Base-by-base conservation (phyloP, 2,329 filamentous ascomycete genomes). In the Eutypa lata region DNA sequence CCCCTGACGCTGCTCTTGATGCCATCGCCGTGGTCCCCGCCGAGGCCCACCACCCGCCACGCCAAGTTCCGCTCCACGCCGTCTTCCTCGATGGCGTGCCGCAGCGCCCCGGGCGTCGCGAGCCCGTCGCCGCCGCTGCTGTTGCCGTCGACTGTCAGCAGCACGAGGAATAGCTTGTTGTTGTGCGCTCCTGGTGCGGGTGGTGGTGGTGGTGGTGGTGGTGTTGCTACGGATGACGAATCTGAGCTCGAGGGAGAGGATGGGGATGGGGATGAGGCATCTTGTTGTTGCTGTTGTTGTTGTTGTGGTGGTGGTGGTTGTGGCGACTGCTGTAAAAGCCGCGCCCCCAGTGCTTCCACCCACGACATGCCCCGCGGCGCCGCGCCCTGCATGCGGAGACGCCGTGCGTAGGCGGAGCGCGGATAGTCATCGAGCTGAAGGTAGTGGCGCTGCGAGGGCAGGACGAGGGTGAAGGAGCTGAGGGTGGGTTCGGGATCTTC, bases 71-170 rank as follows among this genome's bases (percentile, higher is more conserved):
- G 72, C 26, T 66, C 65, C 5, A 48, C 48, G n/a, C 73, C 75
- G 62, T 82, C 78, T 11, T 68, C 67, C 4, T 61, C 62, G 47
- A 82, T 70, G 37, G 73, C 69, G 26, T 56, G 59, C 43, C 64
- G 68, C 38, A 81, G 60, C 19, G 61, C 65, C 1, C 60, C 59
- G 1, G 66, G 50, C 57, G 56, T 43, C 49, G 51, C 35, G 24
- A 3, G 50, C 50, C 54, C 53, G 7, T 43, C 47, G 47, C 67
- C 53, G 14, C 61, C 33, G 31, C 48, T 55, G 31, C 48, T 55
- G 19, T n/a, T 35, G 7, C 37, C 48, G 28, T 38, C 31, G 3
- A 38, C 28, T 5, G 46, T 52, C 22, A 45, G 40, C 16, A 45
- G 42, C 42, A 45, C 42, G 42, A 42, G 18, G 18, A 18, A 18